These are phyloP conservation scores for Erythrophleum fordii DNA, from an alignment of 306 rosid species.

Conservation along the genomic window DNA sequence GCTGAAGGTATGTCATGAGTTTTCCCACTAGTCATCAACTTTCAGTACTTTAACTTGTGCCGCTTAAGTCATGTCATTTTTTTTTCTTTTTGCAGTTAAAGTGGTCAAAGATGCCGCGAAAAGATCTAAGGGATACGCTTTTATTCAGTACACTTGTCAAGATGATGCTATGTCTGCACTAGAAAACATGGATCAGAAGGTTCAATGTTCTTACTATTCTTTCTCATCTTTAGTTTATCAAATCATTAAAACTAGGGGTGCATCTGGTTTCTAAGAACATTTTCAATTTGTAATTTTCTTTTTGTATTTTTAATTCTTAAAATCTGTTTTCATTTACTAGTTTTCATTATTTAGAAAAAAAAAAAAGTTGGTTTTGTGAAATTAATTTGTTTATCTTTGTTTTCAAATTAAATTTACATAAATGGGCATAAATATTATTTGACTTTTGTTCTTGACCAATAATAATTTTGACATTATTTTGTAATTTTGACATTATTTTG, in stretches of 20 bases:
- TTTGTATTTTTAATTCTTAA: not conserved
- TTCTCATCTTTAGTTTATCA: not conserved
- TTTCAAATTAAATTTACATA: too few relatives aligned
- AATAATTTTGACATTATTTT: too few relatives aligned
- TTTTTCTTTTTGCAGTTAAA: constrained; percentile 53
- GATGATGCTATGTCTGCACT: constrained; percentile 85
- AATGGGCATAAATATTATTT: too few relatives aligned
- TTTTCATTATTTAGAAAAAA: not conserved
- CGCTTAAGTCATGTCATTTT: constrained; percentile 7
- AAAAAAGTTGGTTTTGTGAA: too few relatives aligned
- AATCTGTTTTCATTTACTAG: not conserved
- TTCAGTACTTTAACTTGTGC: not conserved
- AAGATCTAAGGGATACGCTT: constrained; percentile 83
- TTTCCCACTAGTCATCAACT: constrained; percentile 14
- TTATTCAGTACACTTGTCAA: constrained; percentile 77
- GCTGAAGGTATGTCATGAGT: constrained; percentile 68
- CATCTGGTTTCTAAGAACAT: not conserved
- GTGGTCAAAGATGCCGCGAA: constrained; percentile 61
- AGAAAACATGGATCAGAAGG: constrained; percentile 93
- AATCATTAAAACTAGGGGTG: not conserved
- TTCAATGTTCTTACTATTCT: constrained; percentile 34
- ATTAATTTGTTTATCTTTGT: too few relatives aligned
- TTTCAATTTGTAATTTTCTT: not conserved
- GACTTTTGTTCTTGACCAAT: too few relatives aligned
- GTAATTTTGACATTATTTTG: not conserved